phyloP scores from a whole-genome alignment of 495 filamentous ascomycete genomes.

The Corynascus novoguineensis region DNA sequence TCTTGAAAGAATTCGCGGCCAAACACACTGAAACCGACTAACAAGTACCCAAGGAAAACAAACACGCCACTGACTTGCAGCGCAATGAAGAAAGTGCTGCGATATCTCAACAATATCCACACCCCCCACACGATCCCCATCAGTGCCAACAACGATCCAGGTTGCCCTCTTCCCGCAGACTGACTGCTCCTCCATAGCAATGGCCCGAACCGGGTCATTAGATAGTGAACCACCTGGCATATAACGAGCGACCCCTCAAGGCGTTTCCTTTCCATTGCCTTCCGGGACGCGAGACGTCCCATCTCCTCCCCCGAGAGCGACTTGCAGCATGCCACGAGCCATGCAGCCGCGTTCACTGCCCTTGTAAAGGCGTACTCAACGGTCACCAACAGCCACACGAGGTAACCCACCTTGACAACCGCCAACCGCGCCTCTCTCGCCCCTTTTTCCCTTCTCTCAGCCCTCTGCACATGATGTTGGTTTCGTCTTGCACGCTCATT shows the following conservation, averaged over 20 bases:
- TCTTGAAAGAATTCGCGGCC: constrained; percentile 18
- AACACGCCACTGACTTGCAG: constrained; percentile 28
- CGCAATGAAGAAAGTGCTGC: constrained; percentile 29
- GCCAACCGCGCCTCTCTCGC: background rate
- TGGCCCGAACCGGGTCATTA: constrained; percentile 8
- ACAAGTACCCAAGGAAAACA: constrained; percentile 16
- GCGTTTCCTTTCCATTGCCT: constrained; percentile 10
- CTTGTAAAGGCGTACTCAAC: constrained; percentile 23
- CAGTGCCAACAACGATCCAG: constrained; percentile 12
- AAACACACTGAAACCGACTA: constrained; percentile 10
- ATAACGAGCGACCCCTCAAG: constrained; percentile 1
- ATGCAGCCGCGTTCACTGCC: constrained; percentile 15
- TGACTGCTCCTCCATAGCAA: constrained; percentile 2
- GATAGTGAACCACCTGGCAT: constrained; percentile 18
- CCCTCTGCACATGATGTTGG: too few species aligned
- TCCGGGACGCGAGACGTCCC: constrained; percentile 9
- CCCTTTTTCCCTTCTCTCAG: background rate
- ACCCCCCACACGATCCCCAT: constrained; percentile 10
- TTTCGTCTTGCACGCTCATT: background rate
- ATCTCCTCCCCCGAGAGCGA: constrained; percentile 11
- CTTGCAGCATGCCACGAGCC: constrained; percentile 17
- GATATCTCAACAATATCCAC: constrained; percentile 16
- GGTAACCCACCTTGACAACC: background rate
- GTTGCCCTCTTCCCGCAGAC: constrained; percentile 16
- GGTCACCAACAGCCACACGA: constrained; percentile 18